A percentile compares a stretch with the other conserved stretches of the same genome.
Evolutionary conservation across 2,329 filamentous ascomycete genomes (phyloP).

Genomic region (Phaeosphaeriaceae sp.): DNA sequence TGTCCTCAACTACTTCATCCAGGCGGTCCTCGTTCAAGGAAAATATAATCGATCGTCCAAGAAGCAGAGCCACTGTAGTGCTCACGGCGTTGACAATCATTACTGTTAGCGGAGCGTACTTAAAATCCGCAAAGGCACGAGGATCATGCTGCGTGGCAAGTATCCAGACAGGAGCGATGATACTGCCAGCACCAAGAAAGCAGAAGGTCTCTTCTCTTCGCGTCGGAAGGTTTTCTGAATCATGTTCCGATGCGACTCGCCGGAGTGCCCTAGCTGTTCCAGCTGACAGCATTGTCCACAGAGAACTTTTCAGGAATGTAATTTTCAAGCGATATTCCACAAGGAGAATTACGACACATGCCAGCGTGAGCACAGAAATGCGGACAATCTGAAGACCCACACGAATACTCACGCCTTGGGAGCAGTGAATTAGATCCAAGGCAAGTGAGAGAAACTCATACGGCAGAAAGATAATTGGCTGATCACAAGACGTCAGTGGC

Average conservation of each 20-base stretch:
- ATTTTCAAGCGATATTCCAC: constrained; percentile 38
- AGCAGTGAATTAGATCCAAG: neutral
- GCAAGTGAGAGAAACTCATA: constrained; percentile 21
- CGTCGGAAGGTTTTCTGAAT: constrained; percentile 9
- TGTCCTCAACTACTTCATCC: neutral
- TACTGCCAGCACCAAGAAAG: constrained; percentile 7
- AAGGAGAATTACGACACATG: constrained; percentile 25
- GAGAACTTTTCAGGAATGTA: constrained; percentile 25
- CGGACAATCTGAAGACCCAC: constrained; percentile 19
- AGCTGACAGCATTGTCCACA: constrained; percentile 29
- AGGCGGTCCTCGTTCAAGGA: constrained; percentile 7
- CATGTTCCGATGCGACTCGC: constrained; percentile 11
- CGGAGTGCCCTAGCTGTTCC: constrained; percentile 24
- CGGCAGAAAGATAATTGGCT: constrained; percentile 25
- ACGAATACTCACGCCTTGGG: neutral
- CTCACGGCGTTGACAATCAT: constrained; percentile 18
- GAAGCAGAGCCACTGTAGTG: constrained; percentile 19
- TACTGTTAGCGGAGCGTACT: constrained; percentile 9
- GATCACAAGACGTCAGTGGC: neutral
- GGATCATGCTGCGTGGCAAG: constrained; percentile 1
- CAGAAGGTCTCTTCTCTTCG: constrained; percentile 1
- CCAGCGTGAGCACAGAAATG: constrained; percentile 16
- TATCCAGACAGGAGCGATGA: constrained; percentile 14
- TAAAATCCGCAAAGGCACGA: neutral
- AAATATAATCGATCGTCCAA: constrained; percentile 25